Base-by-base conservation (phyloP, 208 protist genomes). In the Zelonia costaricensis region DNA sequence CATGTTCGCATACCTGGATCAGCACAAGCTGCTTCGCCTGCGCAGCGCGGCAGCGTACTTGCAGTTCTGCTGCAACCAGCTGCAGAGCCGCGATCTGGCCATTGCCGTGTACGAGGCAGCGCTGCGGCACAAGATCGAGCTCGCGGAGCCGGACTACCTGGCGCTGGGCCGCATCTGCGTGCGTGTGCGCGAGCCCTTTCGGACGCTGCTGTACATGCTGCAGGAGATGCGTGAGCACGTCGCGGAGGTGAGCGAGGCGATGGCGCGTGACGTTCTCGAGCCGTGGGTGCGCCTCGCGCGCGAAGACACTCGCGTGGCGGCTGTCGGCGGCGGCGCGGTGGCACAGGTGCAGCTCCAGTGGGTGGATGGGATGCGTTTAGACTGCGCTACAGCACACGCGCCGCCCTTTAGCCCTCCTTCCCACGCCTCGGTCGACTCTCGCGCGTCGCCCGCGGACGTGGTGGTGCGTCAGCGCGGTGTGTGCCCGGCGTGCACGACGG, bases 21-120 rank as follows among this genome's bases (percentile, higher is more conserved):
- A 77, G 35, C 69, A 74, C 27, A 43, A 62, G 1, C 56, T 81
- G 10, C 68, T 90, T n/a, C 70, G 78, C 1, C 58, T 66, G 38
- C 86, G 86, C 4, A 90, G 65, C 28, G 78, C 67, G 12, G 85
- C 80, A 4, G 64, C 67, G 0, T 86, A 82, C 63, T 49, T 93
- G n/a, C 59, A 54, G 8, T 84, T 78, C 57, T 79, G 71, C 30
- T 93, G 86, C 46, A 18, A 35, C 10, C 9, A 1, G 0, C 35
- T 59, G 15, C n/a, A 23, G 13, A 57, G 69, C 25, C 71, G 64
- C 15, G 46, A 31, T 53, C 38, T 72, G 38, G 78, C 76, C 12
- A 76, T 85, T 40, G 77, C 67, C 13, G 67, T 79, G 18, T 86
- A 84, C 47, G 68, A 64, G 33, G 74, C 65, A 44, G 78, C 74